These are phyloP conservation scores for Apiospora rasikravindrae DNA, from an alignment of 2,329 filamentous ascomycete genomes.

Conservation along the genomic window DNA sequence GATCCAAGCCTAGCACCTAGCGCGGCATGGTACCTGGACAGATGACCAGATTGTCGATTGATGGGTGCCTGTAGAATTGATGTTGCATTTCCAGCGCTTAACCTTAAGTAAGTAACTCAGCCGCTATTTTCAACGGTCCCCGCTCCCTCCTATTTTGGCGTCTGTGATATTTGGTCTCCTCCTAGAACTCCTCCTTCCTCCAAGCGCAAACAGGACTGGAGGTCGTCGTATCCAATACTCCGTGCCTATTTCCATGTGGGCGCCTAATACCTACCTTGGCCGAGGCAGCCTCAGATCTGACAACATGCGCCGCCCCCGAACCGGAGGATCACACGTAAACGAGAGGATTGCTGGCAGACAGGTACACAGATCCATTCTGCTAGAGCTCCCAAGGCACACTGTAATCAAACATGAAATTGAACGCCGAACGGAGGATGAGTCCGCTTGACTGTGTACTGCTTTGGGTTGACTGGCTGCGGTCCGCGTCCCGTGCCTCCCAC, in stretches of 20 bases:
- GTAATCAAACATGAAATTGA: constrained; percentile 9
- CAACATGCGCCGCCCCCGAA: neutral
- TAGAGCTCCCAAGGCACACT: neutral
- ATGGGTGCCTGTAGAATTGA: no score
- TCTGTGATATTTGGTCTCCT: neutral
- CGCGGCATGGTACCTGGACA: neutral
- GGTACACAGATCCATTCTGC: constrained; percentile 2
- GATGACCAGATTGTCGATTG: neutral
- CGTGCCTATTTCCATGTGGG: neutral
- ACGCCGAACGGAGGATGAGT: neutral
- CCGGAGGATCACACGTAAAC: neutral
- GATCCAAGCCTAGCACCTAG: neutral
- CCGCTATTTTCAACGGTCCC: neutral
- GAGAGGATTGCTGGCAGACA: neutral
- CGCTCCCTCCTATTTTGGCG: neutral
- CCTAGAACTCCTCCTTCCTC: neutral
- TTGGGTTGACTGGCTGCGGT: neutral
- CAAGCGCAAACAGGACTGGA: neutral
- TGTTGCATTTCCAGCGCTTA: neutral
- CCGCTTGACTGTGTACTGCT: neutral
- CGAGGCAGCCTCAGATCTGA: neutral
- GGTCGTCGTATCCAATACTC: neutral
- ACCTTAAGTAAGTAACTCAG: neutral
- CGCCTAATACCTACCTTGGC: neutral
- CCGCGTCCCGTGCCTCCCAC: neutral